Base-by-base conservation (phyloP, 148 eudicot species). In the Diospyros kaki region DNA sequence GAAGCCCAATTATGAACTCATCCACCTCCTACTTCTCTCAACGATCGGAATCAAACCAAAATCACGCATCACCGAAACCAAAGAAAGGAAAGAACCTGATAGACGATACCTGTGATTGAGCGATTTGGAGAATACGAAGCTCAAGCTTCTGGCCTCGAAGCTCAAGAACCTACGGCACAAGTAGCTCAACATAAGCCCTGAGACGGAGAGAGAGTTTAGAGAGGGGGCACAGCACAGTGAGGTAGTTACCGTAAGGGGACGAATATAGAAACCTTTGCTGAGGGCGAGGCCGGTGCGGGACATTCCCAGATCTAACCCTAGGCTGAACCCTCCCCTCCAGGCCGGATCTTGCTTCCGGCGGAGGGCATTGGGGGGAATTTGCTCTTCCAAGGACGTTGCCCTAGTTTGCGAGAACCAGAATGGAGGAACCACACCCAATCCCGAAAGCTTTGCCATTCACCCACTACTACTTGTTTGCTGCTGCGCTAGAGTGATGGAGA, bases 41-140 rank as follows among this genome's bases (percentile, higher is more conserved):
- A 67, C 2, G 44, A 28, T 55, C 28, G 14, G 17, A 4, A 15
- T 17, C 40, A 68, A 67, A 7, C 18, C 58, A 45, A 56, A 46
- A 45, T 38, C 9, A 75, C 28, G 59, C 48, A 55, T 42, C 8
- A 3, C n/a, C 41, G 64, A 72, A 8, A 4, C 38, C 53, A 10
- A 12, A 18, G n/a, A 28, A 53, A 17, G 15, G 38, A 52, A 28
- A 53, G 13, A 15, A 55, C 42, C 14, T 11, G 41, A 38, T 28
- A 28, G 61, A 14, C 43, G 6, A 53, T 59, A 84, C 87, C 87
- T 79, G 78, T 50, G 70, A 74, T 58, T 82, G 73, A 62, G 87
- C 87, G 79, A 84, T 74, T 64, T 84, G 71, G 69, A 84, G 83
- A 70, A 84, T 81, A 64, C 76, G 76, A 66, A 79, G 85, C 80